Evolutionary conservation across 495 filamentous ascomycete species (phyloP), one percentile per base, ranked within the genome.

Genomic region (Trichocladium antarcticum): DNA sequence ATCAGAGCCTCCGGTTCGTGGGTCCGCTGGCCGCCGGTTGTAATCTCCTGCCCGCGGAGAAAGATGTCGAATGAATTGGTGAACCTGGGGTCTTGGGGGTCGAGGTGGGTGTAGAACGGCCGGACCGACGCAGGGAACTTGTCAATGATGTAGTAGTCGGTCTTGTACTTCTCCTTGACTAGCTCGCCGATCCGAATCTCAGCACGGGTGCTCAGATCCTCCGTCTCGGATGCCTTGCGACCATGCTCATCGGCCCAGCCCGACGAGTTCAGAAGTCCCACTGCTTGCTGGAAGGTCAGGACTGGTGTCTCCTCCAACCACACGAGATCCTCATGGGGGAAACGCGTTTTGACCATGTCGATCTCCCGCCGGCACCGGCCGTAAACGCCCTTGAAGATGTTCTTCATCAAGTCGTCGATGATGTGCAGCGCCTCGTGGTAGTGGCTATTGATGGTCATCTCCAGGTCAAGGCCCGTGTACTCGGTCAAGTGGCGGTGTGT

Each of bases 31-130:
- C 89, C 89, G 43, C 89, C 89, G 1, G 83, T 86, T 5, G 90
- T 80, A 53, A 95, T 94, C 62, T 95, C 89, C 60, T 96, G 89
- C 5, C 89, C 89, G 10, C 89, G 85, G 44, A 95, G 75, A 68
- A 95, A 95, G 58, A 95, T 90, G 64, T 96, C 89, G 54, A 95
- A 96, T 0, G 89, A 93, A 66, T 95, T 95, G 36, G 89, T 95
- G 58, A 76, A 74, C 2, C 72, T 73, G 7, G 76, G 67, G 55
- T 95, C 80, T 9, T 81, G 67, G 2, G 85, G 75, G 46, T 95
- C 89, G 0, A 86, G 85, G 76, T 94, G 90, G n/a, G 89, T 84
- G 56, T 96, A 95, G 68, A 95, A 96, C 2, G 89, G 89, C 31
- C 89, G 77, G 6, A 83, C 89, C 9, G 80, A 79, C 1, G 75